Conservation (phyloP, 306 rosid species). For the Lablab purpureus region DNA sequence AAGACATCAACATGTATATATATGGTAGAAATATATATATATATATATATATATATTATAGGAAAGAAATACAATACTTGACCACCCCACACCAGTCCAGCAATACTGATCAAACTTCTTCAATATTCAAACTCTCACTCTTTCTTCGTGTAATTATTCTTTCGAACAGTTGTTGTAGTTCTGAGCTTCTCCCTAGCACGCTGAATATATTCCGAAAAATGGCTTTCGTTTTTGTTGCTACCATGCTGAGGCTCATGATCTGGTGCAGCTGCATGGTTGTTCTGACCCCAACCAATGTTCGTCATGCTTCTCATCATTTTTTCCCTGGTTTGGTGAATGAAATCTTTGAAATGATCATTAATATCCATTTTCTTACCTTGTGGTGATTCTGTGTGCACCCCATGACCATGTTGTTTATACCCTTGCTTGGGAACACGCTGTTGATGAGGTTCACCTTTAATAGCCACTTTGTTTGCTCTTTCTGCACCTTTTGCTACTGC, state of each 20-base stretch:
- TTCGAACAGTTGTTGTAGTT: slow-evolving; percentile 49
- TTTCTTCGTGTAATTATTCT: slow-evolving; percentile 48
- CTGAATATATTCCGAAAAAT: slow-evolving; percentile 57
- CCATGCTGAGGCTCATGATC: slow-evolving; percentile 31
- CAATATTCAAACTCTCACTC: slow-evolving; percentile 25
- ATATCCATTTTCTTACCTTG: slow-evolving; percentile 41
- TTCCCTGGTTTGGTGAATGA: slow-evolving; percentile 44
- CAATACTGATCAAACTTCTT: not conserved
- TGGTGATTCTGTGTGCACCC: not conserved
- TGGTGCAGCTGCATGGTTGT: slow-evolving; percentile 20
- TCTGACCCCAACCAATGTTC: slow-evolving; percentile 44
- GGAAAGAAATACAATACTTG: not conserved
- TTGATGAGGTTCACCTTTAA: slow-evolving; percentile 29
- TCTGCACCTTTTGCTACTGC: slow-evolving; percentile 37
- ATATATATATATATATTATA: not conserved
- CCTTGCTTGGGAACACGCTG: slow-evolving; percentile 28
- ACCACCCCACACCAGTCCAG: not conserved
- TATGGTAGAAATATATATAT: not conserved
- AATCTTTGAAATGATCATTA: slow-evolving; percentile 54
- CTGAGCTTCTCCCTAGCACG: slow-evolving; percentile 56
- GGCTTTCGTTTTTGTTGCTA: slow-evolving; percentile 41
- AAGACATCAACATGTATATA: not conserved
- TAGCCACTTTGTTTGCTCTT: slow-evolving; percentile 31
- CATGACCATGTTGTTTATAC: slow-evolving; percentile 20
- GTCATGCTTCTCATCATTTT: slow-evolving; percentile 53